Evolutionary conservation across 805 yeast species (phyloP).

Genomic region (Deakozyma indianensis): DNA sequence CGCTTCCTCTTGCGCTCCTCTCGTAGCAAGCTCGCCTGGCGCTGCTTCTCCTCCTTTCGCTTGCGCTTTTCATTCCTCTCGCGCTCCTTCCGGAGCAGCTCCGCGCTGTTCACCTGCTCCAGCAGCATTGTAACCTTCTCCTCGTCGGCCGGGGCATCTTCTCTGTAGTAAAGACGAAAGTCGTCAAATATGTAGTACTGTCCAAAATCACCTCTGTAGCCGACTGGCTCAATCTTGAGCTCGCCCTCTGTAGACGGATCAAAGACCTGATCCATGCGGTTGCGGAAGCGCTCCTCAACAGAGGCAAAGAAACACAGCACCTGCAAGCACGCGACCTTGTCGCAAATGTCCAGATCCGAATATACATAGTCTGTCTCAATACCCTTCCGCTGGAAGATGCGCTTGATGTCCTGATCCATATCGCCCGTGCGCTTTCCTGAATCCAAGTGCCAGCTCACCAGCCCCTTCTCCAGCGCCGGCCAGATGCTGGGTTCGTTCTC

Average conservation of each 20-base stretch:
- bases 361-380: not conserved
- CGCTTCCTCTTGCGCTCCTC: not conserved
- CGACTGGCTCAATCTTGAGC: not conserved
- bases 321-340: slow-evolving; percentile 1
- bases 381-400: not conserved
- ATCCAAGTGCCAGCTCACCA: not conserved
- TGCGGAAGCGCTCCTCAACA: not conserved
- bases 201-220: not conserved
- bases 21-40: not conserved
- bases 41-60: not conserved
- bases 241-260: not conserved
- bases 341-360: not conserved
- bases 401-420: not conserved
- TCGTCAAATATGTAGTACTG: not conserved
- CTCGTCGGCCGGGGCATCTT: not conserved
- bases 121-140: not conserved
- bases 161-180: not conserved
- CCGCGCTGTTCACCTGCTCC: not conserved
- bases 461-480: not conserved
- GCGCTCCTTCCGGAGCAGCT: not conserved
- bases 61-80: not conserved
- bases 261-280: not conserved
- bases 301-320: not conserved
- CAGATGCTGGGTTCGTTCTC: not conserved
- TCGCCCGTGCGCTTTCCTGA: not conserved